Evolutionary conservation across 176 grass and related monocot species (phyloP).

Genomic region (Olyra latifolia): DNA sequence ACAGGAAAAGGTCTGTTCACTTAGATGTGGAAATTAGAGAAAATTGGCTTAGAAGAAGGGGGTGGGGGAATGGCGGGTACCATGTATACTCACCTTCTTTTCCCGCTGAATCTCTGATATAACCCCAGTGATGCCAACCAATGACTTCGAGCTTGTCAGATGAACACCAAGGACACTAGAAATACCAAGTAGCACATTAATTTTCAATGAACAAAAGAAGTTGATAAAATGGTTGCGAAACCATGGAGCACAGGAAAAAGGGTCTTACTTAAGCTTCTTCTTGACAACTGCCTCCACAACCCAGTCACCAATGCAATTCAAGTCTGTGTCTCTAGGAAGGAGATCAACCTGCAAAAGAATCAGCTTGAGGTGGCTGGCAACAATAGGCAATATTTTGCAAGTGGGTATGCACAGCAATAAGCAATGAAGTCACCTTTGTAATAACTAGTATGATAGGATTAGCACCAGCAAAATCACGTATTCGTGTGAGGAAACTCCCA

Average conservation of each 20-base stretch:
- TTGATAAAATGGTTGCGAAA: background rate
- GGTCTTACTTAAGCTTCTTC: constrained; percentile 83
- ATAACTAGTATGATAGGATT: constrained; percentile 93
- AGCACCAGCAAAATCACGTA: constrained; percentile 80
- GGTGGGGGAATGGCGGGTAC: background rate
- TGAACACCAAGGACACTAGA: constrained; percentile 80
- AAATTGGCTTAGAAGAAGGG: too few relatives aligned
- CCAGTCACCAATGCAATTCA: constrained; percentile 91
- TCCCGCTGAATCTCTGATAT: constrained; percentile 94
- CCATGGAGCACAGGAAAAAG: background rate
- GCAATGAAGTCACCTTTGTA: too few relatives aligned
- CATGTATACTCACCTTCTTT: constrained; percentile 62
- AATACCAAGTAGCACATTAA: background rate
- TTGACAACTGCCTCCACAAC: constrained; percentile 80
- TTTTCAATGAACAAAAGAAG: background rate
- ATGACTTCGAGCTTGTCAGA: constrained; percentile 92
- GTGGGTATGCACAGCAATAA: background rate
- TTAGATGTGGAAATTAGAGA: background rate
- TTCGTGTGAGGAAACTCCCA: constrained; percentile 76
- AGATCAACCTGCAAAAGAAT: constrained; percentile 63
- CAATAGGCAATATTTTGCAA: background rate
- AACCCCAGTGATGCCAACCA: constrained; percentile 90
- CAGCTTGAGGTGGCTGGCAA: background rate
- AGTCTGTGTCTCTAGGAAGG: constrained; percentile 80
- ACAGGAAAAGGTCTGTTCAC: background rate